These are phyloP conservation scores for Hymenoscyphus infarciens DNA, from an alignment of 2,329 filamentous ascomycete genomes.

Conservation along the genomic window DNA sequence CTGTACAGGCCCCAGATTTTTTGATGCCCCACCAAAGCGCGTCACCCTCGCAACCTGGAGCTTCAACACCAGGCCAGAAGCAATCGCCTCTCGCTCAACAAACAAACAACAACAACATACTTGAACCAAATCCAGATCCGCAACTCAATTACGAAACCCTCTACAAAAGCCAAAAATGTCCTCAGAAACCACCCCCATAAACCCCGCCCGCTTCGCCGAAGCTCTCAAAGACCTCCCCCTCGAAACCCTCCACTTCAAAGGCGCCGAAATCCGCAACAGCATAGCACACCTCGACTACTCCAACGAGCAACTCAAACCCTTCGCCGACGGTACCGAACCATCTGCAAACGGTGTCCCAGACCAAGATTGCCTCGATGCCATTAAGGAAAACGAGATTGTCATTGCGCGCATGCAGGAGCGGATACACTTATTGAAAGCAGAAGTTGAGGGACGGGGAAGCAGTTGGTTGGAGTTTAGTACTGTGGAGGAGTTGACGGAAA, in stretches of 20 bases:
- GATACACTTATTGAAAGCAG: conserved; percentile 58
- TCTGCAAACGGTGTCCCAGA: conserved; percentile 48
- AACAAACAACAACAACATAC: neutral
- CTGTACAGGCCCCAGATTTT: neutral
- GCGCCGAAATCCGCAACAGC: conserved; percentile 71
- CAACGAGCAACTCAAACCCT: conserved; percentile 69
- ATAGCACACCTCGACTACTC: conserved; percentile 71
- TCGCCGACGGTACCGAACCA: conserved; percentile 45
- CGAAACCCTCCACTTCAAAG: conserved; percentile 64
- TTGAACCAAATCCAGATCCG: neutral
- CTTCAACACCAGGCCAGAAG: neutral
- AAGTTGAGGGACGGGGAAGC: conserved; percentile 55
- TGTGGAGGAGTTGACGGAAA: conserved; percentile 41
- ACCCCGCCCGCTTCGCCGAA: conserved; percentile 58
- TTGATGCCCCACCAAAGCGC: conserved; percentile 11
- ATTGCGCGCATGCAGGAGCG: conserved; percentile 65
- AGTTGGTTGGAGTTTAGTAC: conserved; percentile 56
- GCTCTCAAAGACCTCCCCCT: conserved; percentile 66
- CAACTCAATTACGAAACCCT: neutral
- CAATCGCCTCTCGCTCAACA: neutral
- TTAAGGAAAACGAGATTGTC: conserved; percentile 66
- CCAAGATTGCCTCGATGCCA: conserved; percentile 69
- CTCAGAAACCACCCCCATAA: conserved; percentile 58
- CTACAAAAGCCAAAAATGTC: conserved; percentile 47
- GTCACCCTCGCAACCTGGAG: conserved; percentile 8